Evolutionary conservation across 1,139 yeast genomes (phyloP).

Genomic region (Meyerozyma carpophila): DNA sequence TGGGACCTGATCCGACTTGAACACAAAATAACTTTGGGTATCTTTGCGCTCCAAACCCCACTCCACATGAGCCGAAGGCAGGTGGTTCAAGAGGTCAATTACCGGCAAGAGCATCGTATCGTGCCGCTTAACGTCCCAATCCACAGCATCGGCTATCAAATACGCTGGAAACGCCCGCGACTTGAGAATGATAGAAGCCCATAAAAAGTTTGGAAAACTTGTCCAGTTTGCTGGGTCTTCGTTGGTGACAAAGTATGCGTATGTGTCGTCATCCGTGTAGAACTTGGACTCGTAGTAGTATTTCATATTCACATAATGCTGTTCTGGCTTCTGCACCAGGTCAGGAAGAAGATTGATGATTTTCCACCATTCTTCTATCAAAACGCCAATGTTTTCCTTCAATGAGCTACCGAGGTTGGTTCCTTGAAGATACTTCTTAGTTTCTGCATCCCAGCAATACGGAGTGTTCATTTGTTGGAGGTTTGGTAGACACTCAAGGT

Average conservation of each 20-base stretch:
- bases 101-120: constrained; percentile 73
- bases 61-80: constrained; percentile 52
- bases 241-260: constrained; percentile 19
- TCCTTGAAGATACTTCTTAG: constrained; percentile 50
- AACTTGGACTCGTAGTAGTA: constrained; percentile 45
- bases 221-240: constrained; percentile 46
- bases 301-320: constrained; percentile 39
- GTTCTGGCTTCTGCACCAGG: constrained; percentile 22
- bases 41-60: constrained; percentile 42
- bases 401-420: constrained; percentile 47
- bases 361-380: constrained; percentile 52
- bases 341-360: constrained; percentile 32
- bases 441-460: constrained; percentile 53
- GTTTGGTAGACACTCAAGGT: constrained; percentile 55
- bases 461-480: constrained; percentile 50
- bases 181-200: constrained; percentile 68
- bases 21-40: constrained; percentile 18
- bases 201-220: constrained; percentile 58
- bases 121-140: constrained; percentile 21
- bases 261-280: constrained; percentile 33
- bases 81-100: constrained; percentile 74
- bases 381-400: constrained; percentile 23
- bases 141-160: constrained; percentile 25
- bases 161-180: constrained; percentile 77
- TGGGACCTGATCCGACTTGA: constrained; percentile 21